phyloP scores from a whole-genome alignment of 2,329 filamentous ascomycete genomes.

The Stagonosporopsis tanaceti region DNA sequence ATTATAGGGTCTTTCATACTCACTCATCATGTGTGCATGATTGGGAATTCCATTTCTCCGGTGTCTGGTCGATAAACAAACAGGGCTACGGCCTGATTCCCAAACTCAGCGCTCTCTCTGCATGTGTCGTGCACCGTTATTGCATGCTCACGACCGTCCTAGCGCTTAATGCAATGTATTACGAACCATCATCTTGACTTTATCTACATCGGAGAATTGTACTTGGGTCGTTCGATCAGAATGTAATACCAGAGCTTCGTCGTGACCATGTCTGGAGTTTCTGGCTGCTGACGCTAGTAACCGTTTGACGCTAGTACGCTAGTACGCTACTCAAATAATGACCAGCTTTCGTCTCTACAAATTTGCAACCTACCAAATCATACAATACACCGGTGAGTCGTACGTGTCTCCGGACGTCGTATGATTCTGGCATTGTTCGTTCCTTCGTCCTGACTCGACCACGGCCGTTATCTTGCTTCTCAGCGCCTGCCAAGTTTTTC shows the following conservation, averaged over 20 bases:
- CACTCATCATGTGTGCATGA: conserved; percentile 48
- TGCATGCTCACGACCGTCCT: conserved; percentile 21
- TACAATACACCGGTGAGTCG: neutral
- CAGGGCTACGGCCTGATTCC: conserved; percentile 46
- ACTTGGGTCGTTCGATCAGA: neutral
- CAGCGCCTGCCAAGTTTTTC: conserved; percentile 39
- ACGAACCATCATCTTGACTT: conserved; percentile 8
- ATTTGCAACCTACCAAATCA: neutral
- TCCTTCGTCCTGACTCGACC: neutral
- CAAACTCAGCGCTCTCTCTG: conserved; percentile 25
- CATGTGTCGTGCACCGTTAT: conserved; percentile 20
- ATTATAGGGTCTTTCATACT: conserved; percentile 49
- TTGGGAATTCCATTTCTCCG: conserved; percentile 49
- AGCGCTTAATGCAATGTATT: conserved; percentile 24
- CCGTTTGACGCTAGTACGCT: neutral
- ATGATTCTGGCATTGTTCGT: neutral
- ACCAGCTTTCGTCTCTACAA: conserved; percentile 1
- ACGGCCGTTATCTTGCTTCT: conserved; percentile 8
- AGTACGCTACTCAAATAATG: neutral
- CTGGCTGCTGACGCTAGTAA: conserved; percentile 6
- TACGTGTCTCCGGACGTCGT: neutral
- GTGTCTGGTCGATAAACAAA: conserved; percentile 50
- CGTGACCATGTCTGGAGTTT: neutral
- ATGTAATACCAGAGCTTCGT: neutral
- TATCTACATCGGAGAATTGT: neutral